Percentiles rank a stretch among this genome's conserved stretches.
Evolutionary conservation across 31 red algal species (phyloP).

Genomic region (Odonthalia washingtoniensis): DNA sequence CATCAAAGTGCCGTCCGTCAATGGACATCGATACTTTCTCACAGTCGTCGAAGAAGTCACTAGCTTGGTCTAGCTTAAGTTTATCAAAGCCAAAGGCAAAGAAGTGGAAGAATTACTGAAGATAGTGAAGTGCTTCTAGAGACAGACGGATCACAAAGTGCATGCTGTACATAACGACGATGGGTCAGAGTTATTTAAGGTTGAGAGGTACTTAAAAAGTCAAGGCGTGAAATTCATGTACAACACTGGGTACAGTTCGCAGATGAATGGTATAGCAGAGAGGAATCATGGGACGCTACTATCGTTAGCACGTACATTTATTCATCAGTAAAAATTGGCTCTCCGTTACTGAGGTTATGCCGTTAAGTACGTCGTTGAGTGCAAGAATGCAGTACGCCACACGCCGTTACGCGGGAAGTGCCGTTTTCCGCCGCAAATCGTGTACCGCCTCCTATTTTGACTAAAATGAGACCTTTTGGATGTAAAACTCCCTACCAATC

Average conservation of each 20-base stretch:
- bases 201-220: background rate
- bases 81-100: conserved; percentile 33
- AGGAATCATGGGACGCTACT: conserved; percentile 27
- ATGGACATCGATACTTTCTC: conserved; percentile 32
- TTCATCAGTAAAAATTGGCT: conserved; percentile 29
- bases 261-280: conserved; percentile 35
- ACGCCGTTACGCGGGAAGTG: background rate
- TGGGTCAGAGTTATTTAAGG: conserved; percentile 23
- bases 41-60: conserved; percentile 49
- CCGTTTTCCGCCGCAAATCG: background rate
- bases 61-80: background rate
- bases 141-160: background rate
- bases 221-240: background rate
- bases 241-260: conserved; percentile 22
- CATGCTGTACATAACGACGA: conserved; percentile 13
- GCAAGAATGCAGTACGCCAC: conserved; percentile 30
- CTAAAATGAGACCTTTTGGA: conserved; percentile 4
- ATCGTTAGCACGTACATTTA: conserved; percentile 15
- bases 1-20: conserved; percentile 7
- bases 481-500: conserved; percentile 9
- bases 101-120: conserved; percentile 4
- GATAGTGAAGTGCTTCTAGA: background rate
- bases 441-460: background rate
- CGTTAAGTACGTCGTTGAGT: conserved; percentile 20
- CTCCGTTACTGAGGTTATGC: conserved; percentile 34